These are phyloP conservation scores for Ambrosia artemisiifolia DNA, from an alignment of 129 eudicot genomes.

Conservation along the genomic window DNA sequence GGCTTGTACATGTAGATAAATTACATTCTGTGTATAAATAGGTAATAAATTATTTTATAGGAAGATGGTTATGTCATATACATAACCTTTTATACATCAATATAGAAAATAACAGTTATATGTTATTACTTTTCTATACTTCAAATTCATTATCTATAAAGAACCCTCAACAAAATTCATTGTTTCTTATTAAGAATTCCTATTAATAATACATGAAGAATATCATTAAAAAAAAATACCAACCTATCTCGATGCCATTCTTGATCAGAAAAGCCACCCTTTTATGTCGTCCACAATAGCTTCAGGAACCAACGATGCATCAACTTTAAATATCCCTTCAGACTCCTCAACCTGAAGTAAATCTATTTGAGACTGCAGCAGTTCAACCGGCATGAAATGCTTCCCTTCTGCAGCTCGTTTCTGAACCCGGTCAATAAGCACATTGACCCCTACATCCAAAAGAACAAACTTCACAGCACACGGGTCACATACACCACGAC, in stretches of 20 bases:
- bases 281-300: slow-evolving; percentile 42
- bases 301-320: slow-evolving; percentile 60
- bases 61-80: too few species aligned
- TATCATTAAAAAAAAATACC: neutral
- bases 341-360: slow-evolving; percentile 69
- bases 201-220: neutral
- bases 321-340: slow-evolving; percentile 68
- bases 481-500: slow-evolving; percentile 9
- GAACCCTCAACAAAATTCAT: neutral
- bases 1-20: too few species aligned
- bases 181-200: neutral
- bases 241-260: neutral
- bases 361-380: slow-evolving; percentile 76
- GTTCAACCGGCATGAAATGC: slow-evolving; percentile 85
- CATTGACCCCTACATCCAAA: slow-evolving; percentile 52
- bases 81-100: too few species aligned
- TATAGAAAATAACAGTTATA: too few species aligned
- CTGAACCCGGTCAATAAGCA: slow-evolving; percentile 62
- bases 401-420: slow-evolving; percentile 67
- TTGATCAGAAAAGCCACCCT: slow-evolving; percentile 20
- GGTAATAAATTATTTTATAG: too few species aligned
- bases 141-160: neutral
- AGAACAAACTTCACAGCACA: slow-evolving; percentile 68
- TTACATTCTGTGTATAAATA: too few species aligned
- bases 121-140: too few species aligned